These are phyloP conservation scores for Vanilla planifolia DNA, from an alignment of 106 monocot species.

Conservation along the genomic window DNA sequence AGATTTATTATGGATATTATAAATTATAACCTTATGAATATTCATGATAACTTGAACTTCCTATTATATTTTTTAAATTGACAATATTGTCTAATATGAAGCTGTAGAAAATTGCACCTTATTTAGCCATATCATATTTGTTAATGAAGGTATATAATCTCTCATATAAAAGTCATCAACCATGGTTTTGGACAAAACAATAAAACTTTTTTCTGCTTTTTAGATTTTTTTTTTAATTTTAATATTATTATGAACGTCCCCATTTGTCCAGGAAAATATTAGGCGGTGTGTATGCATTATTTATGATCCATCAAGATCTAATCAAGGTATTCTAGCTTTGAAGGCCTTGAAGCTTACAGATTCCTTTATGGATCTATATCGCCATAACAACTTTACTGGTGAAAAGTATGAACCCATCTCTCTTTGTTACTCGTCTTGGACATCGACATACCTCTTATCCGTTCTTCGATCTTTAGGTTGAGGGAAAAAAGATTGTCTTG, in stretches of 20 bases:
- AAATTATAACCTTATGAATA: too few relatives aligned
- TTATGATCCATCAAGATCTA: constrained; percentile 85
- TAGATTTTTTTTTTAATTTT: too few relatives aligned
- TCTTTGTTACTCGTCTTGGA: background rate
- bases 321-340: constrained; percentile 63
- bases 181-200: too few relatives aligned
- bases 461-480: constrained; percentile 56
- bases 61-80: too few relatives aligned
- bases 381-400: constrained; percentile 61
- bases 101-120: too few relatives aligned
- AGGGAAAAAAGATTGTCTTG: constrained; percentile 89
- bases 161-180: too few relatives aligned
- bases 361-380: constrained; percentile 77
- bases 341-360: constrained; percentile 73
- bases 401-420: constrained; percentile 58
- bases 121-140: too few relatives aligned
- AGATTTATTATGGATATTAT: too few relatives aligned
- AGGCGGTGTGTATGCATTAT: constrained; percentile 92
- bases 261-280: constrained; percentile 76
- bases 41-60: too few relatives aligned
- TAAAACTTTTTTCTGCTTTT: too few relatives aligned
- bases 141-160: too few relatives aligned
- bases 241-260: constrained; percentile 11
- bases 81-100: too few relatives aligned
- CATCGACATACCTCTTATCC: background rate